A percentile compares a stretch with the other conserved stretches of the same genome.
Conservation (phyloP, 2,329 filamentous ascomycete genomes). For the Pestalotiopsis sp. region DNA sequence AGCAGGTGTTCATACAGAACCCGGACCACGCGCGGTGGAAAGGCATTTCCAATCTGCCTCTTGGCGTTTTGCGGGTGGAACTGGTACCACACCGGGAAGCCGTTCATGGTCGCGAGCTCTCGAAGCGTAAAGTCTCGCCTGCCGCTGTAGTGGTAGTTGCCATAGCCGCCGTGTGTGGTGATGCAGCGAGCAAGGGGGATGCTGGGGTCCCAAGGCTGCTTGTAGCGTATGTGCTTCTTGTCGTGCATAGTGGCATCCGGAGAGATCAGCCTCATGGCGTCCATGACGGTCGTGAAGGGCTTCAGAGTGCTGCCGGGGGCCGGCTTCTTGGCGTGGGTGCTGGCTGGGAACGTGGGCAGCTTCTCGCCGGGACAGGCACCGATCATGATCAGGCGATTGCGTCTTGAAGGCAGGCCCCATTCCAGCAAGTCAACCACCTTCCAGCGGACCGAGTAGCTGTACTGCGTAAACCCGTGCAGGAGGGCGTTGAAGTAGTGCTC, state of each 20-base stretch:
- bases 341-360: constrained; percentile 66
- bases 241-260: constrained; percentile 43
- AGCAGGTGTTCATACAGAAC: constrained; percentile 53
- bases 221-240: constrained; percentile 31
- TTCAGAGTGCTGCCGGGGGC: constrained; percentile 31
- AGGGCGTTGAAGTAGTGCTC: constrained; percentile 60
- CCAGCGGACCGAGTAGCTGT: constrained; percentile 74
- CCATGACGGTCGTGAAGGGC: constrained; percentile 47
- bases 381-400: constrained; percentile 58
- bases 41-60: constrained; percentile 79
- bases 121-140: constrained; percentile 64
- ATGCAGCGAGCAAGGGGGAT: constrained; percentile 58
- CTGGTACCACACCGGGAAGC: constrained; percentile 64
- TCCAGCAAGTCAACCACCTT: constrained; percentile 55
- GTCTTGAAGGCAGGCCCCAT: constrained; percentile 54
- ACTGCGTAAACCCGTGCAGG: constrained; percentile 64
- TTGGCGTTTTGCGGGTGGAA: constrained; percentile 56
- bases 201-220: constrained; percentile 48
- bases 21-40: constrained; percentile 63
- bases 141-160: constrained; percentile 68
- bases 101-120: constrained; percentile 71
- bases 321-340: constrained; percentile 56
- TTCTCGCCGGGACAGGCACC: constrained; percentile 69
- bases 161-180: constrained; percentile 62
- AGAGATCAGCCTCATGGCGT: constrained; percentile 42